A percentile compares a stretch with the other conserved stretches of the same genome.
These are phyloP conservation scores for Aaosphaeria pasadenensis DNA, from an alignment of 2,329 filamentous ascomycete genomes.

Conservation along the genomic window DNA sequence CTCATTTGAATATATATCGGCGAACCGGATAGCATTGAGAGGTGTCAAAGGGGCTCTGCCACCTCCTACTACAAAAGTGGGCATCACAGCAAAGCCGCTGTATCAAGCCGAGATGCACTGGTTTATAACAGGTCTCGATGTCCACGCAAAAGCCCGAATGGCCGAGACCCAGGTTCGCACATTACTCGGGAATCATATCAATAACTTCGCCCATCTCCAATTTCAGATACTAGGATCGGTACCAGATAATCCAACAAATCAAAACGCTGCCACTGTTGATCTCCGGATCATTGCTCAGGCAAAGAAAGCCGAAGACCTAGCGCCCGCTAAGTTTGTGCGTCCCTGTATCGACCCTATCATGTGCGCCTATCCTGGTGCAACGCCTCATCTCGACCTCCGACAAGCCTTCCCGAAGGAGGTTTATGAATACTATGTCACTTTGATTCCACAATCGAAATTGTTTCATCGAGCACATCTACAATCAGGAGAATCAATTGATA, in stretches of 20 bases:
- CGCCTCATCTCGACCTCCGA: constrained; percentile 37
- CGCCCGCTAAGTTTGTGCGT: constrained; percentile 37
- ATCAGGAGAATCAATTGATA: constrained; percentile 25
- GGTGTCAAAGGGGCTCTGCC: constrained; percentile 39
- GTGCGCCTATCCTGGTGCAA: constrained; percentile 44
- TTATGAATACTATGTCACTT: constrained; percentile 43
- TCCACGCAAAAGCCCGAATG: constrained; percentile 44
- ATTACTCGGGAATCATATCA: constrained; percentile 34
- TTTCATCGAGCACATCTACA: constrained; percentile 24
- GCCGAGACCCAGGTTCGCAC: constrained; percentile 36
- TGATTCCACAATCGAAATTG: constrained; percentile 23
- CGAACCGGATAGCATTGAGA: constrained; percentile 49
- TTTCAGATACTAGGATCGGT: constrained; percentile 40
- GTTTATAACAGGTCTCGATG: constrained; percentile 44
- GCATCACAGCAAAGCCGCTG: constrained; percentile 44
- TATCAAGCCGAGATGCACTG: constrained; percentile 48
- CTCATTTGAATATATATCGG: constrained; percentile 50
- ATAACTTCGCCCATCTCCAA: constrained; percentile 33
- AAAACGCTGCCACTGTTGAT: constrained; percentile 50
- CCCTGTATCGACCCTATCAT: constrained; percentile 43
- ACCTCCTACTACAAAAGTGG: constrained; percentile 40
- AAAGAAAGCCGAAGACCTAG: constrained; percentile 28
- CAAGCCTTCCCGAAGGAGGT: constrained; percentile 40
- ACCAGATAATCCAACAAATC: constrained; percentile 41
- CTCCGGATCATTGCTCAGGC: constrained; percentile 50